These are phyloP conservation scores for Blastocystis sp. DNA, from an alignment of 352 stramenopile genomes.

Conservation along the genomic window DNA sequence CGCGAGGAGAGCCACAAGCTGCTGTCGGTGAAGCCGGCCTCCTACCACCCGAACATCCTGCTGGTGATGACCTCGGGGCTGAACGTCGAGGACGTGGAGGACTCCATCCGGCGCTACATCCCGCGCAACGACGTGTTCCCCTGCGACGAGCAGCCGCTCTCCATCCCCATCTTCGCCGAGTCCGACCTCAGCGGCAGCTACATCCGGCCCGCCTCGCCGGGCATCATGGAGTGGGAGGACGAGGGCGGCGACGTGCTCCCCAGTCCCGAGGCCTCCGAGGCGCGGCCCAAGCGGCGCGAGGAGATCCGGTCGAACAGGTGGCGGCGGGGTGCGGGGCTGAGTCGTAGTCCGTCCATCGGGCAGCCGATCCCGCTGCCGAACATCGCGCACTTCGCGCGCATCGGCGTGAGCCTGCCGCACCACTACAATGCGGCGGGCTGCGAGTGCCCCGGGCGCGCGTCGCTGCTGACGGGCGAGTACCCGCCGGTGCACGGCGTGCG, in stretches of 20 bases:
- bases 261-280: neutral
- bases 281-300: neutral
- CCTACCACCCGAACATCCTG: constrained; percentile 45
- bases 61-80: constrained; percentile 27
- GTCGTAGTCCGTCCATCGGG: constrained; percentile 28
- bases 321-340: neutral
- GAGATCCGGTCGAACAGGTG: constrained; percentile 4
- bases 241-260: neutral
- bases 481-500: constrained; percentile 55
- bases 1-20: neutral
- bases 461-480: constrained; percentile 41
- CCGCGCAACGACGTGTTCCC: constrained; percentile 39
- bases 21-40: neutral
- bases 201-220: constrained; percentile 13
- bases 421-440: constrained; percentile 51
- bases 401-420: neutral
- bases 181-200: constrained; percentile 52
- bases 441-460: constrained; percentile 40
- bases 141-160: constrained; percentile 41
- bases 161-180: constrained; percentile 31
- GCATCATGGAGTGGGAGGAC: constrained; percentile 33
- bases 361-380: constrained; percentile 16
- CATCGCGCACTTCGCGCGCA: constrained; percentile 37
- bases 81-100: neutral
- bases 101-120: constrained; percentile 44